These are phyloP conservation scores for Rhodomyrtus tomentosa DNA, from an alignment of 345 rosid species.

Conservation along the genomic window DNA sequence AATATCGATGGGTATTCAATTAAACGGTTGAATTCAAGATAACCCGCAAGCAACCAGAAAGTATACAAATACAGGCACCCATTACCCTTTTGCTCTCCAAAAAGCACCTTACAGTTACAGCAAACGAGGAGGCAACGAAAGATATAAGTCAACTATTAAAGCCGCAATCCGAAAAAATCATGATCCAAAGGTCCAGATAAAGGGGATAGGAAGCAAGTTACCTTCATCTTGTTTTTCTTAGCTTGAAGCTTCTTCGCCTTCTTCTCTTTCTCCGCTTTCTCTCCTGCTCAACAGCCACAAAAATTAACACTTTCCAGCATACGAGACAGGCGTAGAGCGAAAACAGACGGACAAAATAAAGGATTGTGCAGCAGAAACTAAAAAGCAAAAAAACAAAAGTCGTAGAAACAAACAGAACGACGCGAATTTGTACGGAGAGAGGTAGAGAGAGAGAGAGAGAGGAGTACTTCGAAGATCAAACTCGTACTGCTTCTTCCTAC, in stretches of 20 bases:
- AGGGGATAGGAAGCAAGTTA: conserved; percentile 3
- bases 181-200: background rate
- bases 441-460: background rate
- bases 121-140: background rate
- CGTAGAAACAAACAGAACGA: background rate
- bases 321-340: background rate
- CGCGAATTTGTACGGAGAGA: background rate
- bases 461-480: conserved; percentile 65
- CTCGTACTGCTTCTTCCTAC: conserved; percentile 74
- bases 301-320: background rate
- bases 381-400: background rate
- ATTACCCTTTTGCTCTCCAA: background rate
- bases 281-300: conserved; percentile 30
- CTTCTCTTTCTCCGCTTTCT: conserved; percentile 66
- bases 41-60: background rate
- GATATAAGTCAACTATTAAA: background rate
- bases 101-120: background rate
- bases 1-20: background rate
- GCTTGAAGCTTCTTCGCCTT: conserved; percentile 58
- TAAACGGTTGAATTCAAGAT: background rate
- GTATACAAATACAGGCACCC: background rate
- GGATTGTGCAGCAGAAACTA: background rate
- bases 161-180: background rate
- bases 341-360: background rate
- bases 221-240: conserved; percentile 96